Evolutionary conservation across 495 filamentous ascomycete genomes (phyloP).

Genomic region (Aspergillus incahuasiensis): DNA sequence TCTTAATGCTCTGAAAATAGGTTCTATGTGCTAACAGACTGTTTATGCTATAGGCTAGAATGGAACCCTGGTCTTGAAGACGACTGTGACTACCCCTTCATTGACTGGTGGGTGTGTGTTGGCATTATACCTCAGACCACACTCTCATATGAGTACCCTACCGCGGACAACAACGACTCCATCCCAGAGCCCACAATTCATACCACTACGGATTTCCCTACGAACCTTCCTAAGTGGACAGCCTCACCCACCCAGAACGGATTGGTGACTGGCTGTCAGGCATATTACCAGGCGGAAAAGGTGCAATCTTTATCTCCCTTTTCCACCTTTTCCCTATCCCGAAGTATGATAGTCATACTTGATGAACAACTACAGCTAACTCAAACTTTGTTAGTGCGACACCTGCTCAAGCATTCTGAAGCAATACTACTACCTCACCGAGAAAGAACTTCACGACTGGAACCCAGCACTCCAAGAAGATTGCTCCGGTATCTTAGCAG

Average conservation of each 20-base stretch:
- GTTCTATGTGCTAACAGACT: neutral
- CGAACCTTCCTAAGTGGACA: neutral
- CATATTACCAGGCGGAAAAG: conserved; percentile 16
- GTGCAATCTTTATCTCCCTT: neutral
- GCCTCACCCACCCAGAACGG: conserved; percentile 22
- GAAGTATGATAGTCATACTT: neutral
- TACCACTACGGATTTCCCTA: neutral
- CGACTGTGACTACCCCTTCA: conserved; percentile 4
- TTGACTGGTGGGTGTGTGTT: conserved; percentile 14
- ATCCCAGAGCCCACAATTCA: neutral
- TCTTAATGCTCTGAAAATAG: neutral
- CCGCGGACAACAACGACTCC: neutral
- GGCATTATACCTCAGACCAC: neutral
- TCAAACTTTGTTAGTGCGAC: neutral
- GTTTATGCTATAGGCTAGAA: conserved; percentile 1
- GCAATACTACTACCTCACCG: neutral
- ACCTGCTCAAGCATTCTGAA: conserved; percentile 7
- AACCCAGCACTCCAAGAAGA: conserved; percentile 18
- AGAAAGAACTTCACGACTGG: conserved; percentile 11
- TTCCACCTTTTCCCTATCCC: neutral
- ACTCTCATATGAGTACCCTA: neutral
- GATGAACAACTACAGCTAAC: neutral
- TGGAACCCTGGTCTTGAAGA: conserved; percentile 13
- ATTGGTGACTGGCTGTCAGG: conserved; percentile 13
- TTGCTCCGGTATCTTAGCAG: conserved; percentile 14